These are phyloP conservation scores for Diospyros lotus DNA, from an alignment of 148 eudicot genomes.

Conservation along the genomic window DNA sequence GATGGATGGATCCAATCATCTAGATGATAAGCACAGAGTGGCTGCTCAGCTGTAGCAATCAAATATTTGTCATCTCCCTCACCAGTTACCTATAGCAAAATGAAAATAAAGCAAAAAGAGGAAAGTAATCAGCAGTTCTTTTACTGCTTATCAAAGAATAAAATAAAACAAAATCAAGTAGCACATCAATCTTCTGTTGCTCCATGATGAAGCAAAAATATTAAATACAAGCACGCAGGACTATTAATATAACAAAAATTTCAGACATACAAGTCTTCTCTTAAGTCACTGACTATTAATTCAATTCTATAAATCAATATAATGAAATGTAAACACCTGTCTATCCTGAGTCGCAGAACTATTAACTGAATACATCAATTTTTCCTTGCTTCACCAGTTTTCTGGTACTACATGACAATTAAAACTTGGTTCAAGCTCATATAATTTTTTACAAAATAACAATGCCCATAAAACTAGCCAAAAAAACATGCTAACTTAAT, in stretches of 20 bases:
- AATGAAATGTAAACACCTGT: too few relatives aligned
- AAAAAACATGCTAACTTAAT: background rate
- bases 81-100: slow-evolving; percentile 60
- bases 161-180: too few relatives aligned
- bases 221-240: background rate
- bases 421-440: background rate
- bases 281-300: background rate
- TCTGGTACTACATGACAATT: background rate
- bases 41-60: slow-evolving; percentile 97
- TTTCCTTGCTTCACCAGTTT: too few relatives aligned
- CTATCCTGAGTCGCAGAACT: background rate
- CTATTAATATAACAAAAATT: background rate
- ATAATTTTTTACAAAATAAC: background rate
- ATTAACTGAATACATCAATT: background rate
- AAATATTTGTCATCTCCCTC: slow-evolving; percentile 96
- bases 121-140: too few relatives aligned
- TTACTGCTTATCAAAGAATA: background rate
- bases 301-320: too few relatives aligned
- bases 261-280: background rate
- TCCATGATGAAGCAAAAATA: background rate
- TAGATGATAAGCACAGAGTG: slow-evolving; percentile 89
- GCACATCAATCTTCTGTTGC: background rate
- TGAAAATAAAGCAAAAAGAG: background rate
- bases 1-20: slow-evolving; percentile 93
- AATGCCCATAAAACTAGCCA: background rate